phyloP scores from a whole-genome alignment of 768 basidiomycete genomes.

The Kwoniella botswanensis region DNA sequence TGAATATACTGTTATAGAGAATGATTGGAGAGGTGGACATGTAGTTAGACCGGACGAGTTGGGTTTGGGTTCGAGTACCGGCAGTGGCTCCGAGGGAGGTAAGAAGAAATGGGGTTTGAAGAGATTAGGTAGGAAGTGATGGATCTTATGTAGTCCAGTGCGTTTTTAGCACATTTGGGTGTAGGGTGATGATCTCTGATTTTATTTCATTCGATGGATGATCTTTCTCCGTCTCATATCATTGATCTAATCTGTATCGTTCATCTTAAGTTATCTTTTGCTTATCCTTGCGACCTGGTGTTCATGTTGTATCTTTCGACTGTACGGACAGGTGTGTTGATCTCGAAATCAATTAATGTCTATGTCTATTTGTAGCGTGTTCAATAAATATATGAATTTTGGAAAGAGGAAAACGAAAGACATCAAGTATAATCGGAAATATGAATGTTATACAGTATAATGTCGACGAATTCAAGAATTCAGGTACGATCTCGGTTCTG shows the following conservation, averaged over 20 bases:
- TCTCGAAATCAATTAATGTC: no score
- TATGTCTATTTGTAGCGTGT: no score
- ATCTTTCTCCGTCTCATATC: no score
- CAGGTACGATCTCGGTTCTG: no score
- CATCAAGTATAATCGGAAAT: background rate
- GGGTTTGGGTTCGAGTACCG: background rate
- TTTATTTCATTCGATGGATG: no score
- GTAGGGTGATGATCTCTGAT: no score
- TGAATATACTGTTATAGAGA: conserved; percentile 48
- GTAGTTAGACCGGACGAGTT: conserved; percentile 27
- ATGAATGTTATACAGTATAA: no score
- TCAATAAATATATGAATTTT: no score
- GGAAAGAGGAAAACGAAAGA: background rate
- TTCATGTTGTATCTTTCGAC: background rate
- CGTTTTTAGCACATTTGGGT: no score
- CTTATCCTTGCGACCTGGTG: background rate
- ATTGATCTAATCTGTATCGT: no score
- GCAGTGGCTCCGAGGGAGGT: background rate
- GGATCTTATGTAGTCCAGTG: no score
- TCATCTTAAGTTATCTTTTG: background rate
- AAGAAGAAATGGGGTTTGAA: conserved; percentile 29
- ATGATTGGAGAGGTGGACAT: conserved; percentile 46
- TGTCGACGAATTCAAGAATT: no score
- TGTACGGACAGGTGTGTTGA: background rate
- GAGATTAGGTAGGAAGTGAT: conserved; percentile 13